Base-by-base conservation (phyloP, 2,329 filamentous ascomycete species). In the Epichloe amarillans region DNA sequence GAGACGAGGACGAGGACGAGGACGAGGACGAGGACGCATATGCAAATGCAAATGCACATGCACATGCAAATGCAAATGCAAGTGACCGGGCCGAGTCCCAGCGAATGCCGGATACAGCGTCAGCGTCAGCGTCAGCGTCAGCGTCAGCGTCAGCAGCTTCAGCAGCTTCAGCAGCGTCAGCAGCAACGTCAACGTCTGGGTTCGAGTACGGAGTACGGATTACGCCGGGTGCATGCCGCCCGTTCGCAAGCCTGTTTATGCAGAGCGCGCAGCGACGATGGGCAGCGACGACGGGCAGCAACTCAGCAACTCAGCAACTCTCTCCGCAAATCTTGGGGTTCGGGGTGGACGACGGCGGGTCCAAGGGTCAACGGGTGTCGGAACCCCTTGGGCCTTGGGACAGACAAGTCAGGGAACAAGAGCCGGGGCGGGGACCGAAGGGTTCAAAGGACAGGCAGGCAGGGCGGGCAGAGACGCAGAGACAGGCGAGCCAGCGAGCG, bases 151-250 rank as follows among this genome's bases (percentile, higher is more conserved):
- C 47, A 44, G 26, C 7, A 8, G 26, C 7, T 2, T 8, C 26
- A 26, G 26, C 7, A 8, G 26, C 26, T n/a, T n/a, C 47, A 44
- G 26, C 7, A 8, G 26, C 7, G 7, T 8, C 26, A 26, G 26
- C 7, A 8, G 26, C 26, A 43, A 37, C 14, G 15, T 51, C 52
- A 33, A 43, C 46, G 45, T 49, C 47, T 37, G 35, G 44, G 26
- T 44, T 47, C 23, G 47, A 50, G 49, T 23, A 23, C 21, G 21
- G 21, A 23, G 21, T 23, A 23, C 21, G 21, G 21, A 21, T 4
- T 23, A 23, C 21, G 66, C 64, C 69, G 71, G 66, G 67, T 64
- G 69, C 68, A 69, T 71, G 70, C 21, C 21, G 21, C 21, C 21
- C 21, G 26, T 7, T 26, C 26, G 7, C 26, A 26, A 26, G 26